Base-by-base conservation (phyloP, 768 basidiomycete genomes). In the Cantharellus cinnabarinus region DNA sequence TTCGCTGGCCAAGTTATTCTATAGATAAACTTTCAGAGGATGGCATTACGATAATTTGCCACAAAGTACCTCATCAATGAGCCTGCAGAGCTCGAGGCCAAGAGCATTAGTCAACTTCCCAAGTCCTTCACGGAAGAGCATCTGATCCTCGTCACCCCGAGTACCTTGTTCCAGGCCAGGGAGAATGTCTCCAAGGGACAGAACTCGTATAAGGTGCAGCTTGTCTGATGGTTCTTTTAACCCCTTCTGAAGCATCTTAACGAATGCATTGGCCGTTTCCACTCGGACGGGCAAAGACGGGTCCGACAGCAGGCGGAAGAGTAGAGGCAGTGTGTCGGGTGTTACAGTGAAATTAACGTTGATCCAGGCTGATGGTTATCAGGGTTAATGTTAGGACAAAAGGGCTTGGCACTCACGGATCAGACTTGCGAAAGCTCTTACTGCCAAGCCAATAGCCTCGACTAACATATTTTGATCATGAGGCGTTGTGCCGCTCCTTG, bases 261-360 rank as follows among this genome's bases (percentile, higher is more conserved):
- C 76, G 54, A 98, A 71, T 2, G 90, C 78, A n/a, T 76, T 77
- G 20, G 83, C 83, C 2, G 93, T 81, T 1, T 90, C 84, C 39
- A 91, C 72, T 39, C 90, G 85, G 64, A 98, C 82, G 2, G 84
- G 77, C 38, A 89, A 69, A 5, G 83, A 82, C 0, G 78, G 71
- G 66, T 91, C 85, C 14, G 83, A 82, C 42, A 98, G 77, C 44
- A 95, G 75, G 42, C 76, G 79, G 68, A 93, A 90, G 50, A 95
- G 76, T 41, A 98, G 72, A 3, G 85, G 82, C 41, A 98, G 79
- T 2, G 93, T 89, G 10, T 77, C 79, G 7, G 86, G 88, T 1
- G 93, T 97, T 61, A 99, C 85, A 7, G 95, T 91, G 62, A 98
- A 74, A 66, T 89, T 90, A 64, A 99, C 93, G 67, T 99, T 95